These are phyloP conservation scores for Penicillium longicatenatum DNA, from an alignment of 495 filamentous ascomycete genomes.

Conservation along the genomic window DNA sequence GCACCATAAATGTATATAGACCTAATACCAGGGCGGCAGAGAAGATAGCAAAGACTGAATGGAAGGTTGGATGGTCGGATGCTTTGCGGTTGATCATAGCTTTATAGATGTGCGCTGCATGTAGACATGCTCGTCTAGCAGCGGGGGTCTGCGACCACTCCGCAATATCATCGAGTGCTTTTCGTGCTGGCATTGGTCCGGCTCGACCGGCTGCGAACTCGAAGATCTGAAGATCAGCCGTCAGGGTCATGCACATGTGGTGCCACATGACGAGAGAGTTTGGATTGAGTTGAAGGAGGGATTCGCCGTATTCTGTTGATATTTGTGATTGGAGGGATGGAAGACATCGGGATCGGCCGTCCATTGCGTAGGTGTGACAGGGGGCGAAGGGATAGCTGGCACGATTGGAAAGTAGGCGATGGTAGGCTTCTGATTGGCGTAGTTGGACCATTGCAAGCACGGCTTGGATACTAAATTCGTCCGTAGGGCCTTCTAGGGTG, in stretches of 20 bases:
- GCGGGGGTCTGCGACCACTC: conserved; percentile 54
- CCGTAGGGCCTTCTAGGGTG: conserved; percentile 33
- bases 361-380: conserved; percentile 48
- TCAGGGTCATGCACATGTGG: conserved; percentile 54
- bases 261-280: conserved; percentile 54
- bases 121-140: conserved; percentile 49
- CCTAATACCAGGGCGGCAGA: conserved; percentile 52
- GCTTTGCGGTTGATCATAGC: conserved; percentile 51
- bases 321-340: conserved; percentile 44
- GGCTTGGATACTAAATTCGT: conserved; percentile 43
- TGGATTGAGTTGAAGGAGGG: conserved; percentile 44
- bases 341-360: conserved; percentile 43
- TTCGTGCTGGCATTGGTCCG: conserved; percentile 44
- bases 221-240: conserved; percentile 53
- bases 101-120: conserved; percentile 55
- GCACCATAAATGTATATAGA: conserved; percentile 54
- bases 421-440: conserved; percentile 47
- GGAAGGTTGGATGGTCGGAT: conserved; percentile 51
- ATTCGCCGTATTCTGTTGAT: conserved; percentile 39
- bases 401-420: conserved; percentile 47
- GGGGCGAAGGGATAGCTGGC: conserved; percentile 46
- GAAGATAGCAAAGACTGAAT: conserved; percentile 50
- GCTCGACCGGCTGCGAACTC: conserved; percentile 51
- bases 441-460: conserved; percentile 46
- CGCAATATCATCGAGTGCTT: conserved; percentile 52